Percentiles rank a stretch among this genome's conserved stretches.
phyloP scores from a whole-genome alignment of 2,329 filamentous ascomycete species.

The Paecilomyces sp. region DNA sequence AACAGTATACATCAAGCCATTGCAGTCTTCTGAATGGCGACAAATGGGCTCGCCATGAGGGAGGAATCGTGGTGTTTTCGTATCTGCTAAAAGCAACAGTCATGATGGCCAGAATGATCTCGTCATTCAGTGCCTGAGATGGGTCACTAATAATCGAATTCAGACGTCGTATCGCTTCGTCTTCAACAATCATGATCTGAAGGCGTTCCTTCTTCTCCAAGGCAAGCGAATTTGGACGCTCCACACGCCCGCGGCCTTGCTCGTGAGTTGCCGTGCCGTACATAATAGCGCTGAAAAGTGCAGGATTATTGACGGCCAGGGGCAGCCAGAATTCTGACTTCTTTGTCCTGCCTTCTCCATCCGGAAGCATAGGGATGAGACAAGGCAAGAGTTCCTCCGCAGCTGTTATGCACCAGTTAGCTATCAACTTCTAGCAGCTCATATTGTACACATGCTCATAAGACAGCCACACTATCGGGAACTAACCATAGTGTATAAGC shows the following conservation, averaged over 20 bases:
- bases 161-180: conserved; percentile 15
- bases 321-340: conserved; percentile 7
- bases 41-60: conserved; percentile 8
- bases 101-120: conserved; percentile 16
- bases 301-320: conserved; percentile 4
- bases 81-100: conserved; percentile 16
- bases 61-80: conserved; percentile 7
- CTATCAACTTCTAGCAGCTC: background rate
- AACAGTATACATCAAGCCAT: conserved; percentile 15
- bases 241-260: conserved; percentile 6
- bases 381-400: background rate
- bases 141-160: conserved; percentile 14
- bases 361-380: background rate
- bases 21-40: conserved; percentile 14
- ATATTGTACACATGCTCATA: background rate
- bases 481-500: background rate
- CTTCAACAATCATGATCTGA: conserved; percentile 8
- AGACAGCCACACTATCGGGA: background rate
- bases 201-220: conserved; percentile 5
- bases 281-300: conserved; percentile 5
- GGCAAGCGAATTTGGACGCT: conserved; percentile 3
- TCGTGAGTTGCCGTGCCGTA: conserved; percentile 9
- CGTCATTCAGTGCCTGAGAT: conserved; percentile 11
- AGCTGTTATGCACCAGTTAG: background rate
- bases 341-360: background rate